phyloP scores from a whole-genome alignment of 2,329 filamentous ascomycete genomes.

The Karstenula rhodostoma region DNA sequence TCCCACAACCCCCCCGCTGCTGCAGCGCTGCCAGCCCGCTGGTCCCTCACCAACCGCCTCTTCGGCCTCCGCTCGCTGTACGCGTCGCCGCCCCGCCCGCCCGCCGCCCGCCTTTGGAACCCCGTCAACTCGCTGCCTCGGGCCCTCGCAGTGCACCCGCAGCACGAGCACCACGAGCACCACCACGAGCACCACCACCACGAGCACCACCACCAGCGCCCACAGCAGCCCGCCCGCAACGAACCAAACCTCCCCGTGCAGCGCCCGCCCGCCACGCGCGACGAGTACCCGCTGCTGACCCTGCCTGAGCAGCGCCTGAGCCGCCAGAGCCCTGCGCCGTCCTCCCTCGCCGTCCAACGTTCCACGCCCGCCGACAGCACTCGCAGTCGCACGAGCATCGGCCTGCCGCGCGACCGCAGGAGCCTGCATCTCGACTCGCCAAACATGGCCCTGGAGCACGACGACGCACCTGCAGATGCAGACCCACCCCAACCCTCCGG shows the following conservation, averaged over 20 bases:
- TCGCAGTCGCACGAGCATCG: slow-evolving; percentile 62
- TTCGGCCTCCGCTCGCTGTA: slow-evolving; percentile 45
- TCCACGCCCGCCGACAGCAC: slow-evolving; percentile 56
- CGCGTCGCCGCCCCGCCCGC: slow-evolving; percentile 41
- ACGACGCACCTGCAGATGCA: slow-evolving; percentile 23
- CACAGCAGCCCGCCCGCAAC: slow-evolving; percentile 18
- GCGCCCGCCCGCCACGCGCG: slow-evolving; percentile 48
- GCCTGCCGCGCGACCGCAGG: slow-evolving; percentile 53
- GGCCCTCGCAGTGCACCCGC: slow-evolving; percentile 44
- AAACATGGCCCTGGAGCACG: slow-evolving; percentile 36
- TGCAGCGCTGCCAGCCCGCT: slow-evolving; percentile 45
- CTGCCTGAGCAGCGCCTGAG: slow-evolving; percentile 65
- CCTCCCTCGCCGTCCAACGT: slow-evolving; percentile 48
- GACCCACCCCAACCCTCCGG: slow-evolving; percentile 21
- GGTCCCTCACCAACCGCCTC: slow-evolving; percentile 53
- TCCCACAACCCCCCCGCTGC: slow-evolving; percentile 36
- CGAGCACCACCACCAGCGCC: slow-evolving; percentile 9
- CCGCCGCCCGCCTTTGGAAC: slow-evolving; percentile 66
- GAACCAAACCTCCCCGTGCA: slow-evolving; percentile 56
- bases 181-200: slow-evolving; percentile 41
- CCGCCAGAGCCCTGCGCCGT: slow-evolving; percentile 54
- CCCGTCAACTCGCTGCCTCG: slow-evolving; percentile 68
- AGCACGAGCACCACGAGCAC: slow-evolving; percentile 55
- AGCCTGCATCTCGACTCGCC: slow-evolving; percentile 38
- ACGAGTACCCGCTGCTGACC: slow-evolving; percentile 64